phyloP scores from a whole-genome alignment of 148 eudicot genomes.

The Rhododendron henanense region DNA sequence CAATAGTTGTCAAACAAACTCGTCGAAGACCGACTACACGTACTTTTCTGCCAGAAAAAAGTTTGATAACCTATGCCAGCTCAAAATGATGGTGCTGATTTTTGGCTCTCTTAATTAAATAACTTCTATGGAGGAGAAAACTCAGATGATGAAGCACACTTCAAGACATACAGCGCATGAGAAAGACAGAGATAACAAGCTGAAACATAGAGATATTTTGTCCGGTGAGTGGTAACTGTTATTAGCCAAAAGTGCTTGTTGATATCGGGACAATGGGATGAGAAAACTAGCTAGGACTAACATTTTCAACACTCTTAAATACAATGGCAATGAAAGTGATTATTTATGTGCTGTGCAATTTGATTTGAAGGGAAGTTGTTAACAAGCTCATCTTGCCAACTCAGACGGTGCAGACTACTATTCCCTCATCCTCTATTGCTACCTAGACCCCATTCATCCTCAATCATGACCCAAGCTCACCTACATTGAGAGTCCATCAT shows the following conservation, averaged over 20 bases:
- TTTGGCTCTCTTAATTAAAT: background rate
- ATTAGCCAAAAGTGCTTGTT: background rate
- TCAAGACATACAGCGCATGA: background rate
- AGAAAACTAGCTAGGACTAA: background rate
- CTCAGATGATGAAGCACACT: background rate
- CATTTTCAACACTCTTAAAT: background rate
- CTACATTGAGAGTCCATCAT: background rate
- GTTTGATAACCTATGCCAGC: background rate
- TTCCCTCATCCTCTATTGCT: background rate
- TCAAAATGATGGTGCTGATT: background rate
- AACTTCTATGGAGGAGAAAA: background rate
- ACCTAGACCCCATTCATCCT: background rate
- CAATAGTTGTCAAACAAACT: background rate
- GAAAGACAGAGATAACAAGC: background rate
- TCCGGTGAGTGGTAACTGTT: background rate
- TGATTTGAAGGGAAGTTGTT: background rate
- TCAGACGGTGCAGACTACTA: background rate
- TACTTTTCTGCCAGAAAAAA: background rate
- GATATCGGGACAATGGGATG: background rate
- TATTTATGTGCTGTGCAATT: background rate
- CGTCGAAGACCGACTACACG: background rate
- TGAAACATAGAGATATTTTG: background rate
- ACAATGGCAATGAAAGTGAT: background rate
- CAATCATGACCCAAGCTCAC: background rate
- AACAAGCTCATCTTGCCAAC: background rate